Base-by-base conservation (phyloP, 1,284 basidiomycete genomes). In the Naganishia cerealis region DNA sequence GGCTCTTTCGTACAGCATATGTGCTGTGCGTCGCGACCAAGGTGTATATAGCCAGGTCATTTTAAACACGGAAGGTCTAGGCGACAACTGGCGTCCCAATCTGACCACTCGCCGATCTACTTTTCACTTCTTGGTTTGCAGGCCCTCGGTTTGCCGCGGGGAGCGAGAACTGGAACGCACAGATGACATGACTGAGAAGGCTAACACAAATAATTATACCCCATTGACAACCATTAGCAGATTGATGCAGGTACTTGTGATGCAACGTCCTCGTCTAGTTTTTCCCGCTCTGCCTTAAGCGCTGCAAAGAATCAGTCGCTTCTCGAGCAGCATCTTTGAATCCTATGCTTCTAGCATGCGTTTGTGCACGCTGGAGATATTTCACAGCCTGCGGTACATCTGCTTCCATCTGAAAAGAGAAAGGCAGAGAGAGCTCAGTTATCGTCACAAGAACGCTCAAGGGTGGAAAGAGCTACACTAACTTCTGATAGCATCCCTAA, bases 401-500 rank as follows among this genome's bases (percentile, higher is more conserved):
- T 9, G 68, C 67, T n/a, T 78, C 75, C 65, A 79, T 76, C 78
- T 80, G 53, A 21, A 42, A 57, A 39, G 13, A 33, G 26, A 24
- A 40, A 33, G 43, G 59, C 62, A 55, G 29, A 18, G 43, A 26
- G 39, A n/a, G 33, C 42, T 70, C 48, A 59, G 18, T 16, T 18
- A 26, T 18, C 57, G 43, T 29, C 29, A 33, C 15, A 16, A 50
- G n/a, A 21, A 12, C n/a, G 43, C 40, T 29, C 16, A 24, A 10
- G 21, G 8, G 21, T 16, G 7, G 16, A 18, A 39, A 21, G 7
- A n/a, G 29, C 13, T 16, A 6, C 24, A 72, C 78, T 68, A 43
- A 81, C 79, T 75, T 81, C 80, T 10, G 75, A 74, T 13, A 80
- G 69, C 76, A 78, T 77, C 18, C 80, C 80, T 52, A 81, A 62